These are phyloP conservation scores for Carallia pectinifolia DNA, from an alignment of 345 rosid species.

Conservation along the genomic window DNA sequence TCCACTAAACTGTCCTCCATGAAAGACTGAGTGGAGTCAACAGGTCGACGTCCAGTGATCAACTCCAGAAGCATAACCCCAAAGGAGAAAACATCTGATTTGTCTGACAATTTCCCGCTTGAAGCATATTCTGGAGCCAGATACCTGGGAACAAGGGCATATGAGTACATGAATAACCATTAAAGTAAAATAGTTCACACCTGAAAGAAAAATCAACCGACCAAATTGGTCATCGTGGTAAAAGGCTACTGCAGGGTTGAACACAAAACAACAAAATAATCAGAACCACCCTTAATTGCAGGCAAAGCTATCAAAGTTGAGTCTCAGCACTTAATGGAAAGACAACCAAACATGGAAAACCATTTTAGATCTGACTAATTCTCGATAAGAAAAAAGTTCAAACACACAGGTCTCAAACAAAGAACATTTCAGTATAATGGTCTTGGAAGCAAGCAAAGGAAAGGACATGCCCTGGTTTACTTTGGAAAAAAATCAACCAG, in stretches of 20 bases:
- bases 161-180: background rate
- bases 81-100: constrained; percentile 87
- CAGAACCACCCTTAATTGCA: too few species aligned
- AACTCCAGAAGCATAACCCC: constrained; percentile 92
- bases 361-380: too few species aligned
- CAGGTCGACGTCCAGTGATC: constrained; percentile 79
- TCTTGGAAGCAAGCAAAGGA: background rate
- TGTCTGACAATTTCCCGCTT: constrained; percentile 81
- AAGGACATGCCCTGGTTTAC: background rate
- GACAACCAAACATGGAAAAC: too few species aligned
- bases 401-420: constrained; percentile 1
- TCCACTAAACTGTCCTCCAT: constrained; percentile 94
- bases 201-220: background rate
- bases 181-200: too few species aligned
- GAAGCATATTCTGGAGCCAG: constrained; percentile 98
- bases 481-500: background rate
- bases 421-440: background rate
- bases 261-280: too few species aligned
- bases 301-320: too few species aligned
- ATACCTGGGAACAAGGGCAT: constrained; percentile 45
- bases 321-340: too few species aligned
- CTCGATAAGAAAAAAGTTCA: background rate
- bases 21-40: constrained; percentile 52
- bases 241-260: too few species aligned
- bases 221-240: background rate